These are phyloP conservation scores for Termitomyces sp. DNA, from an alignment of 768 basidiomycete species.

Conservation along the genomic window DNA sequence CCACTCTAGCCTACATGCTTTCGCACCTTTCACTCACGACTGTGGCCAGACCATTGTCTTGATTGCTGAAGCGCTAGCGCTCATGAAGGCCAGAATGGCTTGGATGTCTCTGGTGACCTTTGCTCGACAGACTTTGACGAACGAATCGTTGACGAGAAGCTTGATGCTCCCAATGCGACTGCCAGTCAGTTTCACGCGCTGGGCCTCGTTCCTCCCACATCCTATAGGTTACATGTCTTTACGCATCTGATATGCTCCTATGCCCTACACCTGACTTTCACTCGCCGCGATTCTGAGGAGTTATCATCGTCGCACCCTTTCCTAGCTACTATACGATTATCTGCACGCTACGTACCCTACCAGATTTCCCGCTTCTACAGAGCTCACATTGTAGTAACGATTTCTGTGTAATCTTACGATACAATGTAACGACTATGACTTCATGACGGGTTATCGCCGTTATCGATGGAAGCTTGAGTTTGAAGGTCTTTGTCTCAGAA, in stretches of 20 bases:
- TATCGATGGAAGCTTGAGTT: constrained; percentile 10
- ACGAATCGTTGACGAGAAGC: constrained; percentile 19
- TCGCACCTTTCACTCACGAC: constrained; percentile 15
- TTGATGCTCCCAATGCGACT: constrained; percentile 24
- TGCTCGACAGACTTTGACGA: constrained; percentile 12
- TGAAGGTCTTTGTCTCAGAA: constrained; percentile 1
- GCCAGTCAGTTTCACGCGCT: constrained; percentile 15
- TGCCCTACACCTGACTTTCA: constrained; percentile 15
- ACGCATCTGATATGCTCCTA: constrained; percentile 21
- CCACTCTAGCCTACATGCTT: constrained; percentile 15
- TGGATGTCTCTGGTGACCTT: constrained; percentile 8
- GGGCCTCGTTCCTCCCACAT: constrained; percentile 11
- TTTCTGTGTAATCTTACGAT: constrained; percentile 39
- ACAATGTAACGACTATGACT: constrained; percentile 30
- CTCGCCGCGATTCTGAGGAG: constrained; percentile 16
- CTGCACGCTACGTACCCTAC: constrained; percentile 2
- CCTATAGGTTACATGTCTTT: constrained; percentile 13
- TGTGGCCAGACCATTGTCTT: constrained; percentile 34
- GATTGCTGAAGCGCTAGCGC: constrained; percentile 15
- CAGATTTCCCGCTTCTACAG: constrained; percentile 28
- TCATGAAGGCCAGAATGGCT: constrained; percentile 6
- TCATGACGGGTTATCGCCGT: constrained; percentile 9
- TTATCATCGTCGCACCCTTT: constrained; percentile 10
- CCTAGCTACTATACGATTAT: constrained; percentile 5
- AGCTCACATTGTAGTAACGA: constrained; percentile 36